Base-by-base conservation (phyloP, 1,284 basidiomycete genomes). In the Lentinula novae-zelandiae region DNA sequence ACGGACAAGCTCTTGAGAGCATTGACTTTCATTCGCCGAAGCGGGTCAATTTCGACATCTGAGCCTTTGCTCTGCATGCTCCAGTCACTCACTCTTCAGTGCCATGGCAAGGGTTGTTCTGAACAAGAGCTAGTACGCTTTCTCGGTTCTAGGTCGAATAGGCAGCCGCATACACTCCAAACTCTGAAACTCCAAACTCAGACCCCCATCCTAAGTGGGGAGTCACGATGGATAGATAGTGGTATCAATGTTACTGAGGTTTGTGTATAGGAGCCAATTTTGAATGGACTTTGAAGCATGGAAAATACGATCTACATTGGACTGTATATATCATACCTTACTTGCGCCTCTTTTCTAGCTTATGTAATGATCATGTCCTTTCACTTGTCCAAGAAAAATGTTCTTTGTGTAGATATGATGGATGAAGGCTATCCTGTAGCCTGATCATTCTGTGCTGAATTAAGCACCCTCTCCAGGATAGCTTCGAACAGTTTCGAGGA, bases 401-500 rank as follows among this genome's bases (percentile, higher is more conserved):
- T 22, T 22, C 1, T 22, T 22, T 22, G 22, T 22, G 22, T 3
- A 3, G 22, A 22, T 22, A 22, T 22, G 22, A 22, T 22, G 22
- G 22, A 22, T 3, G 22, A 22, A 22, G 10, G 33, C 34, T 46
- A 56, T 20, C 20, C 54, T 46, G 15, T 33, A 15, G 52, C 5
- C 9, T 53, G n/a, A 36, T 34, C 10, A 13, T 7, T 12, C 56
- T 17, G 36, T 34, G 40, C 13, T 13, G 20, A 46, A 54, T n/a
- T 65, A 39, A 72, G 54, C 22, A 84, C 70, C 46, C 76, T 75
- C 51, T 76, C 76, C 48, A 77, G 75, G 58, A 92, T 86, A 13
- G 68, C 69, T 65, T 73, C 69, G 71, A 92, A 90, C 51, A 90
- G 69, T 69, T 76, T 78, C 58, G 82, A 83, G 2, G 88, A 87